A percentile compares a stretch with the other conserved stretches of the same genome.
These are phyloP conservation scores for Persicaria maculosa DNA, from an alignment of 148 eudicot genomes.

Conservation along the genomic window DNA sequence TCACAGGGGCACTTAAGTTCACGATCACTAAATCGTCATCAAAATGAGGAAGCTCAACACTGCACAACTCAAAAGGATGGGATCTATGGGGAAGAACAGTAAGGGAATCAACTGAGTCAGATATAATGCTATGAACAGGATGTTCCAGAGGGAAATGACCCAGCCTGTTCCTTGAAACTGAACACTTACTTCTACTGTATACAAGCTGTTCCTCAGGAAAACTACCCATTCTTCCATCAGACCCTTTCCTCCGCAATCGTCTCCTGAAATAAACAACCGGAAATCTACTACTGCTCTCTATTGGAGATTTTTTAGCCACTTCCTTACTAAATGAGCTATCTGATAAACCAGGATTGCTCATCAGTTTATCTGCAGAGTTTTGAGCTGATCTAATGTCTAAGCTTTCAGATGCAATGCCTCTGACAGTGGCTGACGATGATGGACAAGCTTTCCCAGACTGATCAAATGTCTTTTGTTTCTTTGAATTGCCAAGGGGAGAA, in stretches of 20 bases:
- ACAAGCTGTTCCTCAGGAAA: not conserved
- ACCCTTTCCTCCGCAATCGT: conserved; percentile 41
- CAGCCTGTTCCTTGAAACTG: too few relatives aligned
- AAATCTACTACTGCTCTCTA: conserved; percentile 17
- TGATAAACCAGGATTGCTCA: conserved; percentile 20
- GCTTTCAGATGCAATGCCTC: conserved; percentile 18
- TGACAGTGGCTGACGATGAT: conserved; percentile 26
- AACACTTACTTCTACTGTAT: too few relatives aligned
- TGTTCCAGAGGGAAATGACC: not conserved
- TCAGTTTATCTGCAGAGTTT: conserved; percentile 19
- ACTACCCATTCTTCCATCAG: conserved; percentile 11
- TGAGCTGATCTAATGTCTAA: conserved; percentile 20
- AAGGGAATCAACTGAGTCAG: conserved; percentile 15
- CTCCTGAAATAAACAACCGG: conserved; percentile 72
- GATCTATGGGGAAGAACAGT: conserved; percentile 21
- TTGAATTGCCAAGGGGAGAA: conserved; percentile 31
- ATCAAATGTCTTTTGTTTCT: conserved; percentile 35
- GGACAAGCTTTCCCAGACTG: conserved; percentile 21
- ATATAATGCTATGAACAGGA: conserved; percentile 2
- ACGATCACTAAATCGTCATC: conserved; percentile 34
- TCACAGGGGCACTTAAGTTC: conserved; percentile 25
- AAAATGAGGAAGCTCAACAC: conserved; percentile 27
- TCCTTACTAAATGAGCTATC: conserved; percentile 20
- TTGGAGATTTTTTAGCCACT: conserved; percentile 16
- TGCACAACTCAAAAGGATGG: conserved; percentile 5